Evolutionary conservation across 805 yeast genomes (phyloP).

Genomic region (Kazachstania viticola): DNA sequence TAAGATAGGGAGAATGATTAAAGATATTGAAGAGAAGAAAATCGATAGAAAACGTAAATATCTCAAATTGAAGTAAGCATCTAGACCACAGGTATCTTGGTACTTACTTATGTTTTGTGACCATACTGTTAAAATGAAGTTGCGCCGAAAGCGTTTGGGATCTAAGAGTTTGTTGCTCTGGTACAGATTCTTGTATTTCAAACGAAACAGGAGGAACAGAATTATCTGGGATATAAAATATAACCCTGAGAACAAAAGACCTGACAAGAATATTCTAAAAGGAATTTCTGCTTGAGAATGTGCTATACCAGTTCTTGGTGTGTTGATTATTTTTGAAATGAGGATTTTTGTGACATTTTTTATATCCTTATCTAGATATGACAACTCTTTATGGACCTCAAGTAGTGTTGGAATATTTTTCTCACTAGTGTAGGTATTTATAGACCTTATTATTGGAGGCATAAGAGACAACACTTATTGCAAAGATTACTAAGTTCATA

Average conservation of each 20-base stretch:
- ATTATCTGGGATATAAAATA: constrained; percentile 43
- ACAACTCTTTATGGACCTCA: too few species aligned
- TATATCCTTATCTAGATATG: too few species aligned
- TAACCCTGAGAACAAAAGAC: constrained; percentile 42
- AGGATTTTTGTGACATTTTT: neutral
- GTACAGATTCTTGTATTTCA: constrained; percentile 33
- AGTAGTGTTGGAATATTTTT: too few species aligned
- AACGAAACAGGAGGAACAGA: constrained; percentile 30
- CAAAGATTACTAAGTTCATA: too few species aligned
- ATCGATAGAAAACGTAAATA: constrained; percentile 41
- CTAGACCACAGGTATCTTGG: constrained; percentile 40
- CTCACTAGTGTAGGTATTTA: too few species aligned
- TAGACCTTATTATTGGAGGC: too few species aligned
- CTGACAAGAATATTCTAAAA: constrained; percentile 41
- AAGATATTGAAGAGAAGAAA: constrained; percentile 41
- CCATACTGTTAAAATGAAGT: constrained; percentile 16
- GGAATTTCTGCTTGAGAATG: constrained; percentile 49
- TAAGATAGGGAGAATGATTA: constrained; percentile 45
- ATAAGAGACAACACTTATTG: too few species aligned
- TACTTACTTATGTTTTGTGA: constrained; percentile 33
- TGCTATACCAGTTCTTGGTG: constrained; percentile 41
- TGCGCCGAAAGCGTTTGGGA: neutral
- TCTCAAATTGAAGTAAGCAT: constrained; percentile 62
- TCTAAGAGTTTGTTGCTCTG: constrained; percentile 34
- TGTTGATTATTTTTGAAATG: neutral